A percentile compares a stretch with the other conserved stretches of the same genome.
These are phyloP conservation scores for Sorghum bicolor DNA, from an alignment of 176 grass and related monocot genomes.

Conservation along the genomic window Sorghum_bicolor_NCBIv3 NC_012870.2:14567501-14568000, in stretches of 20 bases:
- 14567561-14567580: background rate
- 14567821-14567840: background rate
- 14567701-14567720: background rate
- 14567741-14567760: background rate
- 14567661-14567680: background rate
- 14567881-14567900: no score
- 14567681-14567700: background rate
- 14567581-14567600: background rate
- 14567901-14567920: no score
- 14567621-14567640: background rate
- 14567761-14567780: background rate
- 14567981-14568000: background rate
- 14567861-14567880: no score
- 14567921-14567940: no score
- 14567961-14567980: background rate
- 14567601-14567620: background rate
- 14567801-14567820: background rate
- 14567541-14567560: background rate
- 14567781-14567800: background rate
- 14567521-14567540: constrained; percentile 20
- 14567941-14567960: no score
- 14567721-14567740: background rate
- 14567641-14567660: background rate
- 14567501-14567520: constrained; percentile 24
- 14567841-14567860: background rate